These are phyloP conservation scores for Fennellomyces sp. DNA, from an alignment of 371 early-diverging fungal species.

Conservation along the genomic window DNA sequence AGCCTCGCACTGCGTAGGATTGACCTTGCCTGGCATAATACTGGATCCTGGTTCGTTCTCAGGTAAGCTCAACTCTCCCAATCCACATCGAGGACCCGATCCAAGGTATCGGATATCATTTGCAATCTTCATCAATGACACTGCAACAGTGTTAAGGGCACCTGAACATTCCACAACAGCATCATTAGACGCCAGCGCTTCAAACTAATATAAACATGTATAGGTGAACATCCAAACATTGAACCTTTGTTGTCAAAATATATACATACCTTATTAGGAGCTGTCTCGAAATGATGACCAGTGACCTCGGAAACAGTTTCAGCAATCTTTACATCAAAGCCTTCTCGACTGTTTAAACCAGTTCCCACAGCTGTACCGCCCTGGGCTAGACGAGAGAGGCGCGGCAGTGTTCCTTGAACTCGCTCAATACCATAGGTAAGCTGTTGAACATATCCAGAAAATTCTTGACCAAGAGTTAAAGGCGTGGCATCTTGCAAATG, in stretches of 20 bases:
- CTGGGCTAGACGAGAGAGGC: slow-evolving; percentile 78
- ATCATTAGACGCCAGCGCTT: slow-evolving; percentile 90
- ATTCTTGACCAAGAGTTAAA: slow-evolving; percentile 89
- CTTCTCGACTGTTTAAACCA: slow-evolving; percentile 80
- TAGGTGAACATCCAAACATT: too few relatives aligned
- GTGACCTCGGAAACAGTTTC: slow-evolving; percentile 73
- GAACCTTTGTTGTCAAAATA: not conserved
- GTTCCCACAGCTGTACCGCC: slow-evolving; percentile 95
- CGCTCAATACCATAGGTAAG: slow-evolving; percentile 77
- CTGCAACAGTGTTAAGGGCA: slow-evolving; percentile 82
- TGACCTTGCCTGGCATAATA: slow-evolving; percentile 95
- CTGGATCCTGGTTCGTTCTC: slow-evolving; percentile 93
- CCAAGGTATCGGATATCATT: slow-evolving; percentile 90
- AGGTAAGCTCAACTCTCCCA: slow-evolving; percentile 85
- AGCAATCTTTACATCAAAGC: slow-evolving; percentile 80
- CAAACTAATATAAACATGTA: slow-evolving; percentile 54
- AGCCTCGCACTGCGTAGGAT: slow-evolving; percentile 93
- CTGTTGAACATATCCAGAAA: slow-evolving; percentile 86
- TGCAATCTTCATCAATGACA: slow-evolving; percentile 90
- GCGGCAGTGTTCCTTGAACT: slow-evolving; percentile 69
- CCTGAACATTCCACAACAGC: slow-evolving; percentile 89
- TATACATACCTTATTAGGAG: slow-evolving; percentile 75
- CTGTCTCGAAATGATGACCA: slow-evolving; percentile 77
- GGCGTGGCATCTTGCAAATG: slow-evolving; percentile 90
- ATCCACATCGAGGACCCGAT: slow-evolving; percentile 90